phyloP scores from a whole-genome alignment of 495 filamentous ascomycete genomes.

The Penicillium arizonense region DNA sequence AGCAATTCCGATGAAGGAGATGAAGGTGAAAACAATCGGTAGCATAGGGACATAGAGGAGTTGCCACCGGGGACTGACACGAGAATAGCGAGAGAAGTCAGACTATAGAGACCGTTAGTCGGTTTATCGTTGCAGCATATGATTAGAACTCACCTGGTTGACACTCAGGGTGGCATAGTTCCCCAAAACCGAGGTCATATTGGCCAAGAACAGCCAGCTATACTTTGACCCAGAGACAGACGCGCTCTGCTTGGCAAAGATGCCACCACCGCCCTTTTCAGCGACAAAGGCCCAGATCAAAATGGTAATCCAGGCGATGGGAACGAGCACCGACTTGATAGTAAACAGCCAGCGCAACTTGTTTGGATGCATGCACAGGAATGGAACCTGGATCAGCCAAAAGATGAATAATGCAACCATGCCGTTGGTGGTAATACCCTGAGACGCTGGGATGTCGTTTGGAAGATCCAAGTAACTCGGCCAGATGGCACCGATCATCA shows the following conservation, averaged over 20 bases:
- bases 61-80: conserved; percentile 41
- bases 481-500: conserved; percentile 70
- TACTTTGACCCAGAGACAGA: conserved; percentile 36
- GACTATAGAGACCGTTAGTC: conserved; percentile 21
- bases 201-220: conserved; percentile 44
- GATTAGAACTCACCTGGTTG: conserved; percentile 27
- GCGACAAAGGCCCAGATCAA: conserved; percentile 49
- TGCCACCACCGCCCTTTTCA: conserved; percentile 28
- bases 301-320: conserved; percentile 46
- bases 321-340: conserved; percentile 44
- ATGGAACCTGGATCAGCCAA: conserved; percentile 45
- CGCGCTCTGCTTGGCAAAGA: conserved; percentile 31
- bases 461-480: conserved; percentile 55
- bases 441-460: conserved; percentile 52
- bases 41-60: conserved; percentile 48
- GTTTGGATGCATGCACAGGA: conserved; percentile 47
- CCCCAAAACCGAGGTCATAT: conserved; percentile 44
- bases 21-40: conserved; percentile 49
- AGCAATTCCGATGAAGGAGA: conserved; percentile 49
- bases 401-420: conserved; percentile 66
- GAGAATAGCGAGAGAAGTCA: conserved; percentile 50
- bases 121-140: not conserved
- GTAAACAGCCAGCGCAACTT: conserved; percentile 45
- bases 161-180: conserved; percentile 44
- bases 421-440: conserved; percentile 63